phyloP scores from a whole-genome alignment of 1,284 basidiomycete genomes.

The Heterobasidion irregulare region DNA sequence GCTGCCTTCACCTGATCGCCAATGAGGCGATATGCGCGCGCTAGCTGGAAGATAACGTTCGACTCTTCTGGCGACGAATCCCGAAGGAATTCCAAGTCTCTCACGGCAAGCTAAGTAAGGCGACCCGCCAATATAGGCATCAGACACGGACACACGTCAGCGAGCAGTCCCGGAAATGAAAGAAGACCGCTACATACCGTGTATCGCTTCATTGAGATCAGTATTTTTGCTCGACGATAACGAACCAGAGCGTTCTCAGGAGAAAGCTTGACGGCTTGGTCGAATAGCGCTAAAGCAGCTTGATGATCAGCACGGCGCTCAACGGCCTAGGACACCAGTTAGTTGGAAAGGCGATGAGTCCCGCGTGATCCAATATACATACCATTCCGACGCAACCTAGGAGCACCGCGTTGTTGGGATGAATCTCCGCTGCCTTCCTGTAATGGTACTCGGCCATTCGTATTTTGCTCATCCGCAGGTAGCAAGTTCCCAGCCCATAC shows the following conservation, averaged over 20 bases:
- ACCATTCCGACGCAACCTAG: conserved; percentile 89
- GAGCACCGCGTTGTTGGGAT: conserved; percentile 85
- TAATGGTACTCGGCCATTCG: conserved; percentile 92
- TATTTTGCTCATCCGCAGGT: conserved; percentile 85
- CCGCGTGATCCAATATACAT: conserved; percentile 5
- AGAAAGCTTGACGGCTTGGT: conserved; percentile 66
- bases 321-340: conserved; percentile 49
- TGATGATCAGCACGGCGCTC: conserved; percentile 72
- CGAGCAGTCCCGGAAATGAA: conserved; percentile 5
- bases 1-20: conserved; percentile 76
- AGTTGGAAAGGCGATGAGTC: not conserved
- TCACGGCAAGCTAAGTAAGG: conserved; percentile 57
- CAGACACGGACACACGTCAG: conserved; percentile 4
- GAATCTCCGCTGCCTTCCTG: conserved; percentile 82
- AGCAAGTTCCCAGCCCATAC: conserved; percentile 96
- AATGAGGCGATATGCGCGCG: conserved; percentile 77
- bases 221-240: conserved; percentile 84
- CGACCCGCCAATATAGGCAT: conserved; percentile 1
- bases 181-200: conserved; percentile 48
- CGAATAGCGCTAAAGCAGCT: conserved; percentile 70
- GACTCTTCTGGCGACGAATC: conserved; percentile 86
- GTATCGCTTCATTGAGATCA: conserved; percentile 77
- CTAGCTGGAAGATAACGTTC: conserved; percentile 93
- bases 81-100: conserved; percentile 72
- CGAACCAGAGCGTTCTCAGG: conserved; percentile 84